Base-by-base conservation (phyloP, 2,329 filamentous ascomycete species). In the Malbranchea zuffiana region DNA sequence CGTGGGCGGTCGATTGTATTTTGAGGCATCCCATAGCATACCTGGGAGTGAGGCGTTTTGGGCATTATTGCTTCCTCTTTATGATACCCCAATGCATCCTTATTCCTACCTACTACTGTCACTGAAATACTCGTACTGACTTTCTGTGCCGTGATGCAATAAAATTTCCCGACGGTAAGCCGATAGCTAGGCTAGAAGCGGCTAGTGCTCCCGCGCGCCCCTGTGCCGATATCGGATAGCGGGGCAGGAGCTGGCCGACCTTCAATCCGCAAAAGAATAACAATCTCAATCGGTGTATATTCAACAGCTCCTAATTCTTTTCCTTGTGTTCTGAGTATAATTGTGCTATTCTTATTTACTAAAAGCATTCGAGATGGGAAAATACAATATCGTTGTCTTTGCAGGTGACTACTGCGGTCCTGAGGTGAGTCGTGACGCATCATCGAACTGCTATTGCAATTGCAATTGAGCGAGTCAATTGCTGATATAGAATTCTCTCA, bases 331-430 rank as follows among this genome's bases (percentile, higher is more conserved):
- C n/a, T 13, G 4, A 10, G 1, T 13, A 29, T 3, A 18, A 21
- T 17, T 13, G n/a, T 28, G 5, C 18, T 11, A 12, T 5, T 31
- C 12, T 15, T 31, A 4, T 15, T 31, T 15, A 15, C 28, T 5
- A 8, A 23, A 8, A 10, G 12, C 12, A 32, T 17, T 21, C 35
- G 32, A 6, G 15, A 47, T 47, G 45, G 43, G 34, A 18, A 43
- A 47, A 26, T 78, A 76, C 57, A 84, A 84, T 47, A 81, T 87
- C 57, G 82, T 87, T 44, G 80, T 88, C 41, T 83, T 88, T 59
- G 80, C 63, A 35, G 82, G 82, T 54, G 85, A 92, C 67, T 82
- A 90, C 62, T 84, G 80, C 54, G 83, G 84, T 59, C 84, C 84
- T 1, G 83, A 47, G 40, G 42, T 47, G 30, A 25, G 42, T 33